These are phyloP conservation scores for Scalesia atractyloides DNA, from an alignment of 129 eudicot genomes.

Conservation along the genomic window DNA sequence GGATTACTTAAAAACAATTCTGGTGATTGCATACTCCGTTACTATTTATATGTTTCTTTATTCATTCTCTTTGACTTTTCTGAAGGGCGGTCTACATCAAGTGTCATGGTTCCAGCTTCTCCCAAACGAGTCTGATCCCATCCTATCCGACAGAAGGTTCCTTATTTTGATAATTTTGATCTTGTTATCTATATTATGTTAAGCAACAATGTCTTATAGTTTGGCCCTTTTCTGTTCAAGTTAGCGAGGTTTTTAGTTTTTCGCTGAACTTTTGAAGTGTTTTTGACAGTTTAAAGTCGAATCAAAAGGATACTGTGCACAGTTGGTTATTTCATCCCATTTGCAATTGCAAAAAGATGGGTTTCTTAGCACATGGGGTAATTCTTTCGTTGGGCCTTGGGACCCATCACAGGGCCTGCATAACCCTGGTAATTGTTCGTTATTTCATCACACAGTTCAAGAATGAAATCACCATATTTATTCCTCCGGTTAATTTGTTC, in stretches of 20 bases:
- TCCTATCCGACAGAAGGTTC: conserved; percentile 75
- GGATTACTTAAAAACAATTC: not conserved
- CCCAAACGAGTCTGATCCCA: conserved; percentile 72
- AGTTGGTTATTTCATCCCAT: conserved; percentile 74
- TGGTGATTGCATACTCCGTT: not conserved
- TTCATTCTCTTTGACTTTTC: conserved; percentile 26
- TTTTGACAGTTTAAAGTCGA: conserved; percentile 51
- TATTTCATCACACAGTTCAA: conserved; percentile 10
- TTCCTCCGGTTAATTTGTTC: not conserved
- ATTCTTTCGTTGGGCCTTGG: conserved; percentile 97
- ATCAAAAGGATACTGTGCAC: conserved; percentile 70
- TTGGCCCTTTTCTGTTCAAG: conserved; percentile 4
- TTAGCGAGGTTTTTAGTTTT: not conserved
- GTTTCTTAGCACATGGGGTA: conserved; percentile 90
- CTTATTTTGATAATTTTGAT: not conserved
- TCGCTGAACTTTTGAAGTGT: conserved; percentile 8
- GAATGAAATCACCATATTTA: not conserved
- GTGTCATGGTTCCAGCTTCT: conserved; percentile 98
- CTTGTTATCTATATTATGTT: conserved; percentile 4
- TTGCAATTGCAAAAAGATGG: conserved; percentile 90
- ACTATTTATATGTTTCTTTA: conserved; percentile 15
- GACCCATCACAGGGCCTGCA: conserved; percentile 97
- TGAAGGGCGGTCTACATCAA: conserved; percentile 94
- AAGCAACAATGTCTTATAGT: not conserved
- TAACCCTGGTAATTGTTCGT: conserved; percentile 76